Evolutionary conservation across 345 rosid species (phyloP), one percentile per base, ranked within the genome.

Genomic region (Laguncularia racemosa): DNA sequence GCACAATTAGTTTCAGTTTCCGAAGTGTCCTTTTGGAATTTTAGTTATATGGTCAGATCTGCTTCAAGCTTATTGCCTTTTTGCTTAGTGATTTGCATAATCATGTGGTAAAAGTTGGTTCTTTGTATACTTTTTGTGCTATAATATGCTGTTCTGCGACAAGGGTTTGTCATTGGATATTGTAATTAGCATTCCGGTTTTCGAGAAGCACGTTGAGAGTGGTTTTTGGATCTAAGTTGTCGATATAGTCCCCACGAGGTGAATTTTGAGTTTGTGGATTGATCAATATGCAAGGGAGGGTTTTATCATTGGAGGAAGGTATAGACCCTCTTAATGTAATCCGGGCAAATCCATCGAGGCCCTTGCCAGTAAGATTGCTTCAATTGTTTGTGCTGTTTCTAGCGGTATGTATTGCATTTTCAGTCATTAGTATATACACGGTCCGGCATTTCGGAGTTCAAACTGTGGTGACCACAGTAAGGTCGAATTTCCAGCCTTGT

Each of bases 381-480:
- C 85, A 60, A 56, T 52, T 85, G 26, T 73, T 87, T 49, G 77
- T 80, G 14, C 20, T 79, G 13, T 87, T 85, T 60, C 49, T 89
- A 50, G 53, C 76, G 44, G 67, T 89, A 40, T 73, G 88, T 44
- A 19, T 79, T n/a, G 73, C 76, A 13, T 79, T 89, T 55, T 85
- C 82, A 54, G 53, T 78, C 73, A 60, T 93, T 59, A 89, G 96
- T 67, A 63, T 89, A 58, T 93, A 82, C 51, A 66, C 84, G 44
- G 70, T 84, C 67, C 81, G 82, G 65, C 81, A 55, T 53, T 76
- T 72, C 62, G 91, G 97, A 53, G 61, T 78, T 60, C 74, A 77
- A 55, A 75, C 59, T 63, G 74, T 74, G 21, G 80, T 73, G 14
- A 66, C 83, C 13, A 65, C 81, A 0, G 67, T 77, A 5, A 81